Evolutionary conservation across 805 yeast species (phyloP), one percentile per base, ranked within the genome.

Genomic region (Grigorovia transvaalensis): DNA sequence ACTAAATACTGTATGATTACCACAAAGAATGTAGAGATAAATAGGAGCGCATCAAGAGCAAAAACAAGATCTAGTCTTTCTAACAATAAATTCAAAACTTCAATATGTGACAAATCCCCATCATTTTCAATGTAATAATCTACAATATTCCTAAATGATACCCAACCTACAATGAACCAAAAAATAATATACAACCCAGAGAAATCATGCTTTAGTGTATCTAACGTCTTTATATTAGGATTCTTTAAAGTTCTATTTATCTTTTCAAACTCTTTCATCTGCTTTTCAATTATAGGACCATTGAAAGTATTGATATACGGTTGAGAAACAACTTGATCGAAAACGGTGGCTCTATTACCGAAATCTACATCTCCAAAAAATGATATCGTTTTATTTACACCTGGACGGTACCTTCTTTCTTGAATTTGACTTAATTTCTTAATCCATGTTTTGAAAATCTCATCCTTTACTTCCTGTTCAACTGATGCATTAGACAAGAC

Each of bases 151-250:
- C 80, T 79, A 23, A 81, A 58, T 50, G 81, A 76, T 45, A 76
- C 64, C 53, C 83, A 73, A 18, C 77, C 81, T 2, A 82, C 75
- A 2, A 78, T 77, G 50, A 86, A 69, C 96, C 96, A 88, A 56
- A 82, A 81, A 48, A 88, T 75, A 7, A 88, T 82, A 66, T 81
- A 93, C 53, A 93, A 80, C 49, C 98, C 98, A 57, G 78, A 81
- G 63, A 86, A 89, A 50, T 59, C 49, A 11, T 51, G 50, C 12
- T 38, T 38, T 23, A 38, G 15, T 38, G 38, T 35, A 9, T 46
- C 30, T 17, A 23, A 15, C 20, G 12, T 7, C 2, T 35, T 20
- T 6, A 51, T 42, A 15, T 48, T 52, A 55, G 46, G n/a, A 20
- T 18, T 19, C 19, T 20, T 20, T 20, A 20, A 23, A 38, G 44